A percentile compares a stretch with the other conserved stretches of the same genome.
These are phyloP conservation scores for Gossypium laxum DNA, from an alignment of 441 rosid genomes.

Conservation along the genomic window DNA sequence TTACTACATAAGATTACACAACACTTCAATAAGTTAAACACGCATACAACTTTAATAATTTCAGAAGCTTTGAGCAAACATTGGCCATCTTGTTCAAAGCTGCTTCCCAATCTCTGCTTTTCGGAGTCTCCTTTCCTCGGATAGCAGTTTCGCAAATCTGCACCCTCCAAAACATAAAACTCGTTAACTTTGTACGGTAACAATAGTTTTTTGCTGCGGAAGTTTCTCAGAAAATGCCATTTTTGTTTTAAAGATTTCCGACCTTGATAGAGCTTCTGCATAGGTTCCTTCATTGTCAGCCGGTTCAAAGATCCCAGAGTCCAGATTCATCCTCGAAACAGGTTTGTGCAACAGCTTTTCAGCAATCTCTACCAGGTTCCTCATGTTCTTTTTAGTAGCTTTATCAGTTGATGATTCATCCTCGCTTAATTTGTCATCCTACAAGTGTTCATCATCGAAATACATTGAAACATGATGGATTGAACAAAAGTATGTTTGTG, in stretches of 20 bases:
- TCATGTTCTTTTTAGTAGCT: slow-evolving; percentile 34
- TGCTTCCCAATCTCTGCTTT: slow-evolving; percentile 1
- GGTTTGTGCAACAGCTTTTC: slow-evolving; percentile 28
- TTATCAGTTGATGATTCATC: slow-evolving; percentile 24
- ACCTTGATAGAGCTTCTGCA: slow-evolving; percentile 28
- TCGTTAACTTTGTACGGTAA: not conserved
- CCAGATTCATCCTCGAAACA: slow-evolving; percentile 26
- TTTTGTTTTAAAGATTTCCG: not conserved
- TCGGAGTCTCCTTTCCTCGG: slow-evolving; percentile 32
- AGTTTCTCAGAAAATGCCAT: not conserved
- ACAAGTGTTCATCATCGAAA: not conserved
- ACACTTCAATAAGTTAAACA: not conserved
- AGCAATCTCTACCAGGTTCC: slow-evolving; percentile 30
- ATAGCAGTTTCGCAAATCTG: slow-evolving; percentile 41
- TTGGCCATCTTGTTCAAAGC: not conserved
- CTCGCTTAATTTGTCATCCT: slow-evolving; percentile 43
- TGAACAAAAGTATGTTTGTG: not conserved
- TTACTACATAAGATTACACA: not conserved
- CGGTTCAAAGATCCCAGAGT: slow-evolving; percentile 31
- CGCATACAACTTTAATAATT: not conserved
- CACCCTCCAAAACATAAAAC: not conserved
- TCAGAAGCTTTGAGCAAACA: not conserved
- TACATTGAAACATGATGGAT: not conserved
- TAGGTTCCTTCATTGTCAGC: slow-evolving; percentile 30
- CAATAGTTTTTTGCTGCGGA: not conserved